These are phyloP conservation scores for Alternaria infectoria DNA, from an alignment of 2,329 filamentous ascomycete genomes.

Conservation along the genomic window DNA sequence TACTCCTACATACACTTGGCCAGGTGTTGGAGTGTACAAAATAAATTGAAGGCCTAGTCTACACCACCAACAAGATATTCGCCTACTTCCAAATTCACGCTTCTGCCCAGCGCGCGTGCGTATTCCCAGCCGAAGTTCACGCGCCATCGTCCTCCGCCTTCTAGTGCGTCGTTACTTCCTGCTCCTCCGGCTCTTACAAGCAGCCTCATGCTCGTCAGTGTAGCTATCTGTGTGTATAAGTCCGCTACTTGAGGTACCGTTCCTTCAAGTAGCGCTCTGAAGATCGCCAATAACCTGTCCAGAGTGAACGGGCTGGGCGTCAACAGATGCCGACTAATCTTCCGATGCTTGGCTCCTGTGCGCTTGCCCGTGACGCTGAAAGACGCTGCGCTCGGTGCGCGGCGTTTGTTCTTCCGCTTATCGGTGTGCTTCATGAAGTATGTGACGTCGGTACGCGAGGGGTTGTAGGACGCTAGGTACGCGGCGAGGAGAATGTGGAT, in stretches of 20 bases:
- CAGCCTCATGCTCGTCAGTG: conserved; percentile 72
- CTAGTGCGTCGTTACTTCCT: conserved; percentile 65
- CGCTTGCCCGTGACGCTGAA: conserved; percentile 16
- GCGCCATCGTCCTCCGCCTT: conserved; percentile 75
- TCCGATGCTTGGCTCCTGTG: conserved; percentile 62
- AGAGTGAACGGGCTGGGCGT: conserved; percentile 78
- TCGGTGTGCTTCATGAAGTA: conserved; percentile 77
- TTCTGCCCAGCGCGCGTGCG: conserved; percentile 71
- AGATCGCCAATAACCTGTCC: conserved; percentile 80
- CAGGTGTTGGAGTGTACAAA: background rate
- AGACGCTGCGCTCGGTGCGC: conserved; percentile 31
- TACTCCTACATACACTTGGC: background rate
- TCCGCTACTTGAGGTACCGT: conserved; percentile 54
- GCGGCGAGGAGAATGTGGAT: conserved; percentile 76
- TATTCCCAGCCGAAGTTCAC: conserved; percentile 82
- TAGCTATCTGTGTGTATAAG: conserved; percentile 66
- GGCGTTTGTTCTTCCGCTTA: conserved; percentile 55
- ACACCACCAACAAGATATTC: conserved; percentile 61
- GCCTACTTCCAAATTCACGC: conserved; percentile 77
- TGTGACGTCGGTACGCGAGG: conserved; percentile 71
- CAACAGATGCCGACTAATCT: conserved; percentile 77
- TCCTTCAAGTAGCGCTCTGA: conserved; percentile 66
- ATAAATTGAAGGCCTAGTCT: conserved; percentile 20
- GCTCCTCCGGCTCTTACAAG: conserved; percentile 67
- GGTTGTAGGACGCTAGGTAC: conserved; percentile 83